Evolutionary conservation across 1,284 basidiomycete genomes (phyloP).

Genomic region (Heterobasidion annosum): DNA sequence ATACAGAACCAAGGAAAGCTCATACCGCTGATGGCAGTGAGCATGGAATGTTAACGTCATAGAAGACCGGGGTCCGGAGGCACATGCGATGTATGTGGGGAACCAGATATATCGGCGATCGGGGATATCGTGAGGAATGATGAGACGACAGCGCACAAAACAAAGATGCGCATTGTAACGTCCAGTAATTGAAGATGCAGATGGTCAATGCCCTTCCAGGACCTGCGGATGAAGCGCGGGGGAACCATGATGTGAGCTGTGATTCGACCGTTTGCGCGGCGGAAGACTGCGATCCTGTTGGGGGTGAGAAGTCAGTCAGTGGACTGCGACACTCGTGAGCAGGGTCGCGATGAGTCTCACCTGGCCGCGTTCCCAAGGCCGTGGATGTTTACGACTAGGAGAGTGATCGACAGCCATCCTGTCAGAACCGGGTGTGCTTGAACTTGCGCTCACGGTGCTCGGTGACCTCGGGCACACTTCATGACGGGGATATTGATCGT

Average conservation of each 20-base stretch:
- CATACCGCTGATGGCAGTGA: background rate
- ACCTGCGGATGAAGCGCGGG: slow-evolving; percentile 3
- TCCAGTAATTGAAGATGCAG: background rate
- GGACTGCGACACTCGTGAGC: background rate
- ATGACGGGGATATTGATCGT: slow-evolving; percentile 5
- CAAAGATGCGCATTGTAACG: background rate
- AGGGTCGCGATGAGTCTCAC: slow-evolving; percentile 1
- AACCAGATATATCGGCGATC: background rate
- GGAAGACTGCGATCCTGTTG: background rate
- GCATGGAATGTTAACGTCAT: background rate
- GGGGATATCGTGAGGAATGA: background rate
- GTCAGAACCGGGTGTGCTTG: slow-evolving; percentile 7
- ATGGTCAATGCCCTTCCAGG: background rate
- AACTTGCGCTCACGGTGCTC: slow-evolving; percentile 4
- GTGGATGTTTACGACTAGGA: slow-evolving; percentile 11
- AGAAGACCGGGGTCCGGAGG: background rate
- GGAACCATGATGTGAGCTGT: slow-evolving; percentile 9
- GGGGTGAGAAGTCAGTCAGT: background rate
- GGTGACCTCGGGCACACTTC: slow-evolving; percentile 7
- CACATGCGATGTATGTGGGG: background rate
- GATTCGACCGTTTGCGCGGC: slow-evolving; percentile 11
- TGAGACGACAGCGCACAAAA: background rate
- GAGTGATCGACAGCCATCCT: background rate
- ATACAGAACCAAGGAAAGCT: background rate
- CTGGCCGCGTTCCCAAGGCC: slow-evolving; percentile 10